Conservation (phyloP, 371 early-diverging fungal genomes). For the Batrachochytrium dendrobatidis region DNA sequence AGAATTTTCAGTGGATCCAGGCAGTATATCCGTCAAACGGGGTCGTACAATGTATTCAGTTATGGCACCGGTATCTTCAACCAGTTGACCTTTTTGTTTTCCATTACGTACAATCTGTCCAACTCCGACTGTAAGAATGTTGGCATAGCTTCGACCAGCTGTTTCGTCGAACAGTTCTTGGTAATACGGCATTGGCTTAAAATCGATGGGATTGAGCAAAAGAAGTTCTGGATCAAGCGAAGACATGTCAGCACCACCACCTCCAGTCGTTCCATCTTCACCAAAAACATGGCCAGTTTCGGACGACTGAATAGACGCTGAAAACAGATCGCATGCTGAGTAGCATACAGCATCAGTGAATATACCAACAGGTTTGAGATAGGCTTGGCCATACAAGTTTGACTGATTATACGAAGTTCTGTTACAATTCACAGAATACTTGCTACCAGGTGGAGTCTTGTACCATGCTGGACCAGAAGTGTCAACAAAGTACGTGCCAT, state of each 20-base stretch:
- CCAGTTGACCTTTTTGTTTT: no score
- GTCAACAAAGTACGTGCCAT: no score
- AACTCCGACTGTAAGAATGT: no score
- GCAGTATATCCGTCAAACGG: no score
- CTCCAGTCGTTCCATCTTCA: conserved; percentile 24
- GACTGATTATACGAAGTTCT: background rate
- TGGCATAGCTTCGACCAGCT: no score
- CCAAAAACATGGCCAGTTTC: conserved; percentile 17
- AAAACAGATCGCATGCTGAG: conserved; percentile 24
- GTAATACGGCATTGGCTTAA: conserved; percentile 14
- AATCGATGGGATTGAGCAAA: background rate
- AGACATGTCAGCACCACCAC: conserved; percentile 24
- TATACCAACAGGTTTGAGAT: conserved; percentile 23
- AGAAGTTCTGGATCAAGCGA: conserved; percentile 4
- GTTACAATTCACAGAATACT: conserved; percentile 3
- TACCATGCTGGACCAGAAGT: background rate
- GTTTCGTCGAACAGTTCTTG: no score
- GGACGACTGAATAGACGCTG: conserved; percentile 19
- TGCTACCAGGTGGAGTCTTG: conserved; percentile 8
- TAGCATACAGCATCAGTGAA: conserved; percentile 21
- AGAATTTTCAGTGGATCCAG: no score
- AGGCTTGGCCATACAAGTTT: conserved; percentile 16
- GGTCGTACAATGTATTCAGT: no score
- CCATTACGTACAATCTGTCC: no score
- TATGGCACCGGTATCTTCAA: no score